Evolutionary conservation across 768 basidiomycete genomes (phyloP).

Genomic region (Lactifluus pinguis): DNA sequence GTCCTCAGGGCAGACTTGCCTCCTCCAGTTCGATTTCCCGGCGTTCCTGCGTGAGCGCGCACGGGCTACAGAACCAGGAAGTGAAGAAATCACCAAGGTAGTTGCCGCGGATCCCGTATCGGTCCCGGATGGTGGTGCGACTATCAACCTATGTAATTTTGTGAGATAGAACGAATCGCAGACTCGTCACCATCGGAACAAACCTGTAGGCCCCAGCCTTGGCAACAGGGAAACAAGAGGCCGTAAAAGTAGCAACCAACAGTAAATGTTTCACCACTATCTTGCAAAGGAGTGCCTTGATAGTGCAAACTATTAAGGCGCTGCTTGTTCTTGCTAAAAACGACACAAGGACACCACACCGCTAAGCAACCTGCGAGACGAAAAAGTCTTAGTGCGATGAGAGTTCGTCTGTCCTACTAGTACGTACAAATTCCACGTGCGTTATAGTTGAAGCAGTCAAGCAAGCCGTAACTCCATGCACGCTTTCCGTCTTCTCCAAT

Average conservation of each 20-base stretch:
- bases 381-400: not conserved
- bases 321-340: constrained; percentile 33
- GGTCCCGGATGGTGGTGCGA: not conserved
- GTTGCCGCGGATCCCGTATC: not conserved
- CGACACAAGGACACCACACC: constrained; percentile 35
- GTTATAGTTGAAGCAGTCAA: constrained; percentile 16
- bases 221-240: not conserved
- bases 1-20: not conserved
- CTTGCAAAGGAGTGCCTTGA: constrained; percentile 28
- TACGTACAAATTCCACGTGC: constrained; percentile 24
- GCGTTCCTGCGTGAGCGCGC: not conserved
- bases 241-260: not conserved
- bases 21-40: constrained; percentile 4
- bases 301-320: constrained; percentile 31
- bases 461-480: constrained; percentile 26
- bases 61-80: not conserved
- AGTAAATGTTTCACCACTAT: not conserved
- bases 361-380: constrained; percentile 27
- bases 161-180: not conserved
- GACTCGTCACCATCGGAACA: not conserved
- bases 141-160: not conserved
- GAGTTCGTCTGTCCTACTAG: not conserved
- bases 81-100: not conserved
- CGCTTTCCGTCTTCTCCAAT: constrained; percentile 26
- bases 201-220: not conserved